Evolutionary conservation across 441 rosid genomes (phyloP).

Genomic region (Adansonia gregorii): DNA sequence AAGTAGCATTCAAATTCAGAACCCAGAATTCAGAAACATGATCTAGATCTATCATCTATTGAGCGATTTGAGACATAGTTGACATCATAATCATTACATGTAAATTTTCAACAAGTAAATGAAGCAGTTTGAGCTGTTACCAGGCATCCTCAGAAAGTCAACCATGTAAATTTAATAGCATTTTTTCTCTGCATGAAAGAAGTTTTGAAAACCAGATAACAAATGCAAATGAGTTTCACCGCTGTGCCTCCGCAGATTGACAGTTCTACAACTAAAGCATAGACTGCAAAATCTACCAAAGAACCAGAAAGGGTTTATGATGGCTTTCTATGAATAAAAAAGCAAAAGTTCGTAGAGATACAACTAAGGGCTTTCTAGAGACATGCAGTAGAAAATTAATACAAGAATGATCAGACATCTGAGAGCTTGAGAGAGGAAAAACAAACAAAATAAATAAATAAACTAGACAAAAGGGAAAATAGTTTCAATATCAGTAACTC

Average conservation of each 20-base stretch:
- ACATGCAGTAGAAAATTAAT: conserved; percentile 6
- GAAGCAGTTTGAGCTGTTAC: background rate
- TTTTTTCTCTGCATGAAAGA: conserved; percentile 3
- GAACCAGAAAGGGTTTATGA: background rate
- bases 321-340: background rate
- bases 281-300: background rate
- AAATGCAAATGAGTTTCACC: background rate
- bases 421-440: background rate
- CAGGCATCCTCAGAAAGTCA: background rate
- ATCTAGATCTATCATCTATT: background rate
- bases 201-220: background rate
- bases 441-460: background rate
- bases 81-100: background rate
- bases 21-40: background rate
- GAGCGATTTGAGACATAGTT: background rate
- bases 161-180: background rate
- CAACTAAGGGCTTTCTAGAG: background rate
- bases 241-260: background rate
- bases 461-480: background rate
- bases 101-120: background rate
- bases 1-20: background rate
- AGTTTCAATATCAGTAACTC: background rate
- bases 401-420: background rate
- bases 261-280: background rate
- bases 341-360: background rate